Conservation (phyloP, 2,329 filamentous ascomycete genomes). For the Colletotrichum endophyticum region DNA sequence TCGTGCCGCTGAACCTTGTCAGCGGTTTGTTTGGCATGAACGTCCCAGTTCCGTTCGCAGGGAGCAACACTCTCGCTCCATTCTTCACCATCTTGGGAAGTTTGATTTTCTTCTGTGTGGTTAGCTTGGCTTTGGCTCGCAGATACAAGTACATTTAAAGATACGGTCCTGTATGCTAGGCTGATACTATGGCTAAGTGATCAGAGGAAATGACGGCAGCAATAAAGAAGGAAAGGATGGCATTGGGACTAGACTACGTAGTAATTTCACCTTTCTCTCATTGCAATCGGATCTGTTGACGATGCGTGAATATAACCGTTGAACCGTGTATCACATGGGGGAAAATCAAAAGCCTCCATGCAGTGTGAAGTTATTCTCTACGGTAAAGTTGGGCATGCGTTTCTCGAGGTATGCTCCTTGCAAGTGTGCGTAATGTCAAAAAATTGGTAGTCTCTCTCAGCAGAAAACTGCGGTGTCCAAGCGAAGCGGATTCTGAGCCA, state of each 20-base stretch:
- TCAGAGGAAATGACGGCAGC: not conserved
- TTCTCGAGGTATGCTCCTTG: not conserved
- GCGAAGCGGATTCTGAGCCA: not conserved
- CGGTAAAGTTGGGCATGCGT: not conserved
- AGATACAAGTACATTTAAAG: slow-evolving; percentile 49
- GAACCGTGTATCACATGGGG: not conserved
- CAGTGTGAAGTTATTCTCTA: not conserved
- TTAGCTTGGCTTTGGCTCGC: slow-evolving; percentile 52
- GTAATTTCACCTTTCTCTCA: not conserved
- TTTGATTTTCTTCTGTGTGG: slow-evolving; percentile 57
- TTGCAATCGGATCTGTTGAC: not conserved
- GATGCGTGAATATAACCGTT: not conserved
- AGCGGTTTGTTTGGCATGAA: slow-evolving; percentile 92
- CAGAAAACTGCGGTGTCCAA: not conserved
- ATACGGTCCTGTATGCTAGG: not conserved
- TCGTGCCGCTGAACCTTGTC: slow-evolving; percentile 95
- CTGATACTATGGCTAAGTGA: not conserved
- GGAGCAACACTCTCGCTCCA: slow-evolving; percentile 55
- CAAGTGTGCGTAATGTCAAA: not conserved
- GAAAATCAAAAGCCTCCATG: not conserved
- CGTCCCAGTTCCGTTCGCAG: slow-evolving; percentile 71
- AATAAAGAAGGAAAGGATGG: not conserved
- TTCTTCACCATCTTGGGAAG: slow-evolving; percentile 58
- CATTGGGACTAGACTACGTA: not conserved
- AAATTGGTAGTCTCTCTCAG: not conserved